phyloP scores from a whole-genome alignment of 2,329 filamentous ascomycete species.

The Penicillium sp. region DNA sequence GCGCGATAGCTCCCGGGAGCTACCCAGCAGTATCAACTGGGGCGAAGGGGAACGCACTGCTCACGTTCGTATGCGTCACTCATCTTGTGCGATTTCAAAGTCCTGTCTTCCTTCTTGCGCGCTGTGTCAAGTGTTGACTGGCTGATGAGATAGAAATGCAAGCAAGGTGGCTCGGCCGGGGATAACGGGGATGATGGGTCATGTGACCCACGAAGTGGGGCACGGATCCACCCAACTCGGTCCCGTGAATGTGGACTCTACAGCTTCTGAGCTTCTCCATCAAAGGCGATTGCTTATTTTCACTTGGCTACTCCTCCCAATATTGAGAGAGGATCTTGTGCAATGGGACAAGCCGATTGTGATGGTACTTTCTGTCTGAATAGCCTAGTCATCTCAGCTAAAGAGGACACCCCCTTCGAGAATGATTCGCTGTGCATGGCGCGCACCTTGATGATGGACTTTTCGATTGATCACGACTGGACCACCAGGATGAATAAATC shows the following conservation, averaged over 20 bases:
- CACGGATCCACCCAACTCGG: too few species aligned
- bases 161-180: conserved; percentile 12
- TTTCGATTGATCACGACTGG: conserved; percentile 9
- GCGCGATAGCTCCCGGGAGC: neutral
- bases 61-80: conserved; percentile 78
- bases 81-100: conserved; percentile 50
- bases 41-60: conserved; percentile 47
- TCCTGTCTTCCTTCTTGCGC: neutral
- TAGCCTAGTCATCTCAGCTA: too few species aligned
- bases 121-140: neutral
- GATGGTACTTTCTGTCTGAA: too few species aligned
- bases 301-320: too few species aligned
- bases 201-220: conserved; percentile 6
- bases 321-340: too few species aligned
- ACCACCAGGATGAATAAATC: conserved; percentile 9
- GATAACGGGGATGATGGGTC: conserved; percentile 11
- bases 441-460: conserved; percentile 1
- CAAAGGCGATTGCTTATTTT: too few species aligned
- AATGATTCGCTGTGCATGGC: conserved; percentile 12
- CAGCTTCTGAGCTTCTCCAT: too few species aligned
- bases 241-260: too few species aligned
- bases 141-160: neutral
- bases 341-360: too few species aligned
- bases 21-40: neutral
- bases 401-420: neutral